These are phyloP conservation scores for Tuber borchii DNA, from an alignment of 495 filamentous ascomycete genomes.

Conservation along the genomic window DNA sequence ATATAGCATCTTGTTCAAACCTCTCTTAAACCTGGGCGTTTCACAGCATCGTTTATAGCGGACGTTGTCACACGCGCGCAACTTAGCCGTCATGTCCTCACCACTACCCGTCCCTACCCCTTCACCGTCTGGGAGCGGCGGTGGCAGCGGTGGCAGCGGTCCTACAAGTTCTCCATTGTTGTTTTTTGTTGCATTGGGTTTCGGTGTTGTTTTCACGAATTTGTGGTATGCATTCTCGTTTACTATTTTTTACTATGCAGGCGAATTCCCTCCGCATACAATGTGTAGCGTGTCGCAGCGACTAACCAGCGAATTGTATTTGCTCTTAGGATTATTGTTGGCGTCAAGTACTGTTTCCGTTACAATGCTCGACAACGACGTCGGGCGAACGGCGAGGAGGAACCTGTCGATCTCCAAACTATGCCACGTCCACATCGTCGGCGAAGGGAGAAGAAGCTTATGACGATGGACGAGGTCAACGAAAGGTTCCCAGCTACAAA, in stretches of 20 bases:
- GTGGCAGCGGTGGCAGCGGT: conserved; percentile 43
- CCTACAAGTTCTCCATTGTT: conserved; percentile 85
- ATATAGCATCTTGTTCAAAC: conserved; percentile 17
- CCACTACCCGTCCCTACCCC: conserved; percentile 10
- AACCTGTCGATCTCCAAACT: conserved; percentile 73
- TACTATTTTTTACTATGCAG: conserved; percentile 2
- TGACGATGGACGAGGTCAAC: conserved; percentile 98
- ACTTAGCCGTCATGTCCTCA: conserved; percentile 1
- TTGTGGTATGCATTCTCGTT: conserved; percentile 64
- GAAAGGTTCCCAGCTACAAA: conserved; percentile 91
- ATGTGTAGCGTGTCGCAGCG: conserved; percentile 15
- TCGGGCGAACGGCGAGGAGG: conserved; percentile 71
- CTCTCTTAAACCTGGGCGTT: background rate
- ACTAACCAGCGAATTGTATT: conserved; percentile 18
- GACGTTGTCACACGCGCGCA: background rate
- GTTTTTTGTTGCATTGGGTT: conserved; percentile 95
- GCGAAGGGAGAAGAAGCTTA: conserved; percentile 89
- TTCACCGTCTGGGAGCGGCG: conserved; percentile 15
- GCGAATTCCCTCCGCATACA: conserved; percentile 6
- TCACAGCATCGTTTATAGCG: conserved; percentile 5
- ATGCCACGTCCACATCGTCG: conserved; percentile 76
- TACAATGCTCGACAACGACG: conserved; percentile 92
- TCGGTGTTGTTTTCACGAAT: conserved; percentile 98
- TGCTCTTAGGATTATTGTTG: conserved; percentile 78
- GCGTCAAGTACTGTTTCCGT: conserved; percentile 97